Percentiles rank a stretch among this genome's conserved stretches.
These are phyloP conservation scores for Debaryomyces nepalensis DNA, from an alignment of 1,139 yeast species.

Conservation along the genomic window DNA sequence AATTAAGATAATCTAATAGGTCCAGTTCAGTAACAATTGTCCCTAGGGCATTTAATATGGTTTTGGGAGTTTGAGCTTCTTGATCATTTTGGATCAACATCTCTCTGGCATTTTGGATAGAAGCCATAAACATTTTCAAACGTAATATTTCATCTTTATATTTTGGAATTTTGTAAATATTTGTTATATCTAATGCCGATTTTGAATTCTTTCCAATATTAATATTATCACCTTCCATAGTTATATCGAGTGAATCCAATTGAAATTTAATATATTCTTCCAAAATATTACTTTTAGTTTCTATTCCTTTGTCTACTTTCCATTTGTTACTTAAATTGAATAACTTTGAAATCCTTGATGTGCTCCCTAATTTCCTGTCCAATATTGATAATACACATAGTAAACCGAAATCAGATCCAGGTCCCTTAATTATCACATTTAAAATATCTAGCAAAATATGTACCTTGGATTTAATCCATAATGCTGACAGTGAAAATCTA, in stretches of 20 bases:
- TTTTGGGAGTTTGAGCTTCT: slow-evolving; percentile 12
- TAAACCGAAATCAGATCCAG: slow-evolving; percentile 41
- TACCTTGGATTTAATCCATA: slow-evolving; percentile 58
- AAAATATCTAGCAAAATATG: slow-evolving; percentile 56
- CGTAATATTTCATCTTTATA: slow-evolving; percentile 2
- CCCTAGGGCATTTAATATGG: slow-evolving; percentile 26
- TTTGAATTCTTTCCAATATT: not conserved
- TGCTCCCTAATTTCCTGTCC: slow-evolving; percentile 32
- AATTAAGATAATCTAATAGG: slow-evolving; percentile 29
- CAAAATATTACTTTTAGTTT: slow-evolving; percentile 14
- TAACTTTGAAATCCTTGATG: slow-evolving; percentile 30
- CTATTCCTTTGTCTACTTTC: not conserved
- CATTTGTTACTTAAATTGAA: slow-evolving; percentile 25
- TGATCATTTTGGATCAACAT: slow-evolving; percentile 1
- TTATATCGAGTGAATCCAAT: slow-evolving; percentile 1
- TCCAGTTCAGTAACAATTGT: slow-evolving; percentile 26
- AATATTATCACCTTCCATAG: not conserved
- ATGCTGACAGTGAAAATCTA: slow-evolving; percentile 51
- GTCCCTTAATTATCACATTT: slow-evolving; percentile 39
- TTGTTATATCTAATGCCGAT: slow-evolving; percentile 1
- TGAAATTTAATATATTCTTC: slow-evolving; percentile 22
- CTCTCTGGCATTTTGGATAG: not conserved
- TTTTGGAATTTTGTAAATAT: slow-evolving; percentile 6
- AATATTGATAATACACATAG: slow-evolving; percentile 32
- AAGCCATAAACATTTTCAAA: slow-evolving; percentile 3